A percentile compares a stretch with the other conserved stretches of the same genome.
Conservation (phyloP, 768 basidiomycete genomes). For the Rhizopogon salebrosus region DNA sequence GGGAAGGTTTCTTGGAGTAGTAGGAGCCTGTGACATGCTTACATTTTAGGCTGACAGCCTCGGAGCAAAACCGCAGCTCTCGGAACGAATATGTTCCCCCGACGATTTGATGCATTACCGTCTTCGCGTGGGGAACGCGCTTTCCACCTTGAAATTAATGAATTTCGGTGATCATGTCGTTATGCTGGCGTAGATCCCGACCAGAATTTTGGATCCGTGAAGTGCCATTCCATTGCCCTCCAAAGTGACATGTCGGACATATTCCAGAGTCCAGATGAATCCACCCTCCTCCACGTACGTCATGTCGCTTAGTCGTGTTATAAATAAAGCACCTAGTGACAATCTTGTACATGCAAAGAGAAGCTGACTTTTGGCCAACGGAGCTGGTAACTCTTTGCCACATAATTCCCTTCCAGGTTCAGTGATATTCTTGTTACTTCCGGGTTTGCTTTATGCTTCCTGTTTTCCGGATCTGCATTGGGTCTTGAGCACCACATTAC, state of each 20-base stretch:
- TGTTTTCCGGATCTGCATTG: neutral
- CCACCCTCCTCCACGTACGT: neutral
- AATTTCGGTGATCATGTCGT: neutral
- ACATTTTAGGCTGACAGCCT: neutral
- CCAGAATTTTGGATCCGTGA: neutral
- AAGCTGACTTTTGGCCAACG: neutral
- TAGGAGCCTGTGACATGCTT: neutral
- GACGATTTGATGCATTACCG: neutral
- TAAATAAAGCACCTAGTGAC: neutral
- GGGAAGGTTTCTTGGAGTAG: neutral
- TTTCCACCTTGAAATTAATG: neutral
- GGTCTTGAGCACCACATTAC: neutral
- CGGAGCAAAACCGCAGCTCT: neutral
- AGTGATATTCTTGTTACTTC: neutral
- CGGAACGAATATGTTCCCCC: neutral
- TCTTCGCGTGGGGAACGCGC: neutral
- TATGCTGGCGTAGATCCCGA: neutral
- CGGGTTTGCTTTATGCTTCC: neutral
- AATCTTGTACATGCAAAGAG: neutral
- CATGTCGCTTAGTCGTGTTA: neutral
- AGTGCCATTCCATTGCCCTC: neutral
- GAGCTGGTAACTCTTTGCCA: neutral
- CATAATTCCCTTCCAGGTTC: neutral
- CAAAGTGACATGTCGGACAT: neutral
- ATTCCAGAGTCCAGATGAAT: neutral